Evolutionary conservation across 2,329 filamentous ascomycete species (phyloP).

Genomic region (Stemphylium beticola): DNA sequence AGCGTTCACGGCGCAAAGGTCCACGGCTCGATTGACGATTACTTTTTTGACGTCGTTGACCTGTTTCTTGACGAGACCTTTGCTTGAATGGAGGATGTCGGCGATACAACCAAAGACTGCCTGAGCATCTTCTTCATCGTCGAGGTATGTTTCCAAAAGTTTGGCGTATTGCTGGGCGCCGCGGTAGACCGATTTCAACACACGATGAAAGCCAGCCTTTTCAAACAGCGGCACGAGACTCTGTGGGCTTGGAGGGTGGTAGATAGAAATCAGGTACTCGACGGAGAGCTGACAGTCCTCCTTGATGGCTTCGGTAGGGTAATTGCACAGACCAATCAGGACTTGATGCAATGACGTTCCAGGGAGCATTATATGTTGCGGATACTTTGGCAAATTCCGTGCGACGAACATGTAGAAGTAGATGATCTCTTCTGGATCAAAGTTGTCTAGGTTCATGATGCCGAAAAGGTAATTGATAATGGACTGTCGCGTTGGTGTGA

Average conservation of each 20-base stretch:
- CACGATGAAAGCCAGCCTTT: slow-evolving; percentile 83
- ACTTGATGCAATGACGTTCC: slow-evolving; percentile 84
- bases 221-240: slow-evolving; percentile 78
- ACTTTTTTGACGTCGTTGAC: slow-evolving; percentile 72
- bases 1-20: slow-evolving; percentile 72
- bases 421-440: slow-evolving; percentile 80
- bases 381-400: slow-evolving; percentile 93
- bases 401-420: slow-evolving; percentile 99
- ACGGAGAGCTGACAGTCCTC: slow-evolving; percentile 97
- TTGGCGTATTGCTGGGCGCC: slow-evolving; percentile 79
- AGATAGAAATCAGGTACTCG: slow-evolving; percentile 91
- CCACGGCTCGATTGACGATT: slow-evolving; percentile 68
- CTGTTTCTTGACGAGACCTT: slow-evolving; percentile 72
- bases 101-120: slow-evolving; percentile 80
- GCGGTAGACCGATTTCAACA: slow-evolving; percentile 87
- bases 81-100: slow-evolving; percentile 72
- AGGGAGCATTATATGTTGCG: slow-evolving; percentile 90
- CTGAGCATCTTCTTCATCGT: slow-evolving; percentile 78
- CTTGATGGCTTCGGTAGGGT: slow-evolving; percentile 77
- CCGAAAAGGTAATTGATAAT: slow-evolving; percentile 89
- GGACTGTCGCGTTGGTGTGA: slow-evolving; percentile 80
- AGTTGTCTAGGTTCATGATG: slow-evolving; percentile 81
- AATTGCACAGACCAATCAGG: slow-evolving; percentile 81
- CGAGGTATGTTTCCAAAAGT: slow-evolving; percentile 80
- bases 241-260: slow-evolving; percentile 83